Evolutionary conservation across 2,329 filamentous ascomycete genomes (phyloP).

Genomic region (Neonectria sp.): DNA sequence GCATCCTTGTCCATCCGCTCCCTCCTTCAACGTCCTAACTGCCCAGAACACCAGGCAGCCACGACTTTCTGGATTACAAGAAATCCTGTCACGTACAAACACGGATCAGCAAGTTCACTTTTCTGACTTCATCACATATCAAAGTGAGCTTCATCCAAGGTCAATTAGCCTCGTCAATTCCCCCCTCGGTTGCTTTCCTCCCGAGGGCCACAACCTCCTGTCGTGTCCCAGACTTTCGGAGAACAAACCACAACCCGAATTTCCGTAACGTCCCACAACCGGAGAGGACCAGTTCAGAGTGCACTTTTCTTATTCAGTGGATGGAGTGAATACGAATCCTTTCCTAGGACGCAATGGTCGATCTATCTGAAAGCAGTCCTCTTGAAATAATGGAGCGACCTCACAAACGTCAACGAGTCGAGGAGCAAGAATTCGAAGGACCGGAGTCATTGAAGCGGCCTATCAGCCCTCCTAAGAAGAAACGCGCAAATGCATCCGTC

Average conservation of each 20-base stretch:
- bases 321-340: neutral
- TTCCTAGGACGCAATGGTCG: neutral
- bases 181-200: neutral
- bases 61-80: neutral
- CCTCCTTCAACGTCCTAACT: neutral
- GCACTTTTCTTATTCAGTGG: too few relatives aligned
- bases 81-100: neutral
- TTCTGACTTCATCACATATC: neutral
- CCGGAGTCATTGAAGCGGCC: slow-evolving; percentile 53
- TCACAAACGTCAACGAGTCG: slow-evolving; percentile 51
- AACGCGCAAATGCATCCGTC: slow-evolving; percentile 35
- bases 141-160: too few relatives aligned
- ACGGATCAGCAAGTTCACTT: too few relatives aligned
- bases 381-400: slow-evolving; percentile 48
- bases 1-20: neutral
- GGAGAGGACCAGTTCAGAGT: neutral
- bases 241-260: too few relatives aligned
- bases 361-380: neutral
- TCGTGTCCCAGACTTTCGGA: neutral
- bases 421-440: slow-evolving; percentile 28
- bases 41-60: neutral
- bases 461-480: slow-evolving; percentile 64
- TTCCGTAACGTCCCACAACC: neutral
- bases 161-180: neutral
- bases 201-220: neutral